Base-by-base conservation (phyloP, 495 filamentous ascomycete genomes). In the Penicillium simplicissimum region DNA sequence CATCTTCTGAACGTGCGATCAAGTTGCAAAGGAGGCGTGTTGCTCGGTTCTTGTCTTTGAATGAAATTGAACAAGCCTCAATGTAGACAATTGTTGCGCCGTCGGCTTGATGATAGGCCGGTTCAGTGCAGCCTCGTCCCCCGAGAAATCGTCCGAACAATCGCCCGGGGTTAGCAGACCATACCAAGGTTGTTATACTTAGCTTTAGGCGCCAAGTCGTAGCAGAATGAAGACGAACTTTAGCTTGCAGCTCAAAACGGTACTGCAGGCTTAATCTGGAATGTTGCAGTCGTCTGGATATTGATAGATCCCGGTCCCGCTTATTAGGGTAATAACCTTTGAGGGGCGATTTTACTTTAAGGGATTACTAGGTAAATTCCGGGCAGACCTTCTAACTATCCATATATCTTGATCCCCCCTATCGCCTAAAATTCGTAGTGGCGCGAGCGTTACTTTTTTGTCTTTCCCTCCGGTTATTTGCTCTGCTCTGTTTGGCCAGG, bases 131-230 rank as follows among this genome's bases (percentile, higher is more conserved):
- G 48, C 48, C 48, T 52, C 9, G 48, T 52, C 23, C 23, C 45
- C 48, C 25, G 48, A 52, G 28, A 34, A 34, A 34, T 52, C 48
- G 48, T n/a, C 48, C 48, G 48, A 52, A 52, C n/a, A 33, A 52
- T 52, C 48, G 28, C 6, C 48, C 48, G 47, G 19, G 23, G 38
- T 3, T 17, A n/a, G 15, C 47, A 31, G 17, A 15, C 40, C 40
- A 9, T 19, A 10, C 8, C n/a, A 9, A 2, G 1, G 23, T 25
- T 1, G 1, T 42, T 19, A 42, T 19, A 19, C n/a, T 9, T 9
- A 6, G 10, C 4, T 38, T 14, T 8, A 2, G n/a, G 0, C 8
- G 8, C 19, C 0, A 8, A 42, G 7, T 19, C n/a, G n/a, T n/a
- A 8, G 8, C 21, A 40, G 15, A 40, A 40, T 14, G 6, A n/a